A percentile compares a stretch with the other conserved stretches of the same genome.
Conservation (phyloP, 805 yeast species). For the Blastobotrys attinorum region DNA sequence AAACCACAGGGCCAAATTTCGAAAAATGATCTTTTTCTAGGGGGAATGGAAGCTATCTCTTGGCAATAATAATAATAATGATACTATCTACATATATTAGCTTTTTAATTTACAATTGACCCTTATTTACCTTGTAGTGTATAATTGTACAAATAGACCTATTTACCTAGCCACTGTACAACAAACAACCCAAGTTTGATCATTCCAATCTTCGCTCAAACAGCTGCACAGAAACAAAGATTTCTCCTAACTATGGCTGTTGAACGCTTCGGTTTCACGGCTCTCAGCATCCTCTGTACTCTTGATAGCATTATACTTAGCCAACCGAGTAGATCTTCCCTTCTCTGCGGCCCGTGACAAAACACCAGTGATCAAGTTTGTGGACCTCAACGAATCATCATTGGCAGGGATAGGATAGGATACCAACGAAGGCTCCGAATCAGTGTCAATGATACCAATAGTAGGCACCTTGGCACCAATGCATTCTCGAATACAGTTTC, state of each 20-base stretch:
- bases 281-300: constrained; percentile 8
- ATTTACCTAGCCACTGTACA: too few relatives aligned
- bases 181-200: too few relatives aligned
- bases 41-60: background rate
- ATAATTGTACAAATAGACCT: too few relatives aligned
- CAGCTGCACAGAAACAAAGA: background rate
- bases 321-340: constrained; percentile 57
- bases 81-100: constrained; percentile 1
- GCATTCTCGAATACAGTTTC: constrained; percentile 76
- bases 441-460: constrained; percentile 88
- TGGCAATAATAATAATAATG: background rate
- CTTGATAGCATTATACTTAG: constrained; percentile 30
- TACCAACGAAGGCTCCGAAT: constrained; percentile 80
- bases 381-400: constrained; percentile 81
- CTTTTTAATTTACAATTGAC: too few relatives aligned
- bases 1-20: too few relatives aligned
- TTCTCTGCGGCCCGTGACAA: constrained; percentile 77
- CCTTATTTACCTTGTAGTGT: too few relatives aligned
- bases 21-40: too few relatives aligned
- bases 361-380: constrained; percentile 72
- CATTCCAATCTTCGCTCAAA: background rate
- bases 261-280: background rate
- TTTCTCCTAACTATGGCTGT: background rate
- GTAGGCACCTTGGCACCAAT: constrained; percentile 79
- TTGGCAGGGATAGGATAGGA: constrained; percentile 96